phyloP scores from a whole-genome alignment of 163 green algal genomes.

The Scenedesmus sp. region DNA sequence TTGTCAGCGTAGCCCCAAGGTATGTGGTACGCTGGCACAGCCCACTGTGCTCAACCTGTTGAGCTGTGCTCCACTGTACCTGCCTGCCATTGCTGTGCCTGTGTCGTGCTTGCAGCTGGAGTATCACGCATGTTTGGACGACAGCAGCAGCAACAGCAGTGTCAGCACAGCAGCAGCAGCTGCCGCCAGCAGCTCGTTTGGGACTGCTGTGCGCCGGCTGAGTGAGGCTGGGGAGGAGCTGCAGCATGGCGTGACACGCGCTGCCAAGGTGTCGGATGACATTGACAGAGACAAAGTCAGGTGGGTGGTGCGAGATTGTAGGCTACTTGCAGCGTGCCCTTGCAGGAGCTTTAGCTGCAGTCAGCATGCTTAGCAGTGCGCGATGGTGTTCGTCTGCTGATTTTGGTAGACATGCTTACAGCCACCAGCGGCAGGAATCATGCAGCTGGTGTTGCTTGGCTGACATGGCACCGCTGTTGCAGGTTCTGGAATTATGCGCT shows the following conservation, averaged over 20 bases:
- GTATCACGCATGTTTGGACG: background rate
- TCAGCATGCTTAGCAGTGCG: no score
- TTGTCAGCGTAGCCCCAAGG: no score
- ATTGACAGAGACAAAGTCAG: conserved; percentile 48
- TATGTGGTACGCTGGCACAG: no score
- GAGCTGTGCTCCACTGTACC: background rate
- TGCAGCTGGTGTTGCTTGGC: background rate
- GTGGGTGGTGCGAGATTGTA: background rate
- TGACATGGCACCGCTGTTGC: background rate
- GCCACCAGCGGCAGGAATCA: background rate
- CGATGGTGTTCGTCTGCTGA: no score
- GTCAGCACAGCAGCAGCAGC: background rate
- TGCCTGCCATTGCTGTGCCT: background rate
- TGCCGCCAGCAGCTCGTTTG: background rate
- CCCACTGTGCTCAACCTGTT: no score
- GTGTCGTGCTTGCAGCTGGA: background rate
- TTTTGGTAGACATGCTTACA: no score
- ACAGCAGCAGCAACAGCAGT: background rate
- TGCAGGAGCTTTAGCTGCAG: background rate
- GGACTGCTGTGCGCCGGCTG: background rate
- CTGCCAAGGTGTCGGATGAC: background rate
- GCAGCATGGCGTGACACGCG: background rate
- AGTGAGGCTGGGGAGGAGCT: background rate
- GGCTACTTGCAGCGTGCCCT: background rate
- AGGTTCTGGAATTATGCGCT: conserved; percentile 54